A percentile compares a stretch with the other conserved stretches of the same genome.
phyloP scores from a whole-genome alignment of 768 basidiomycete genomes.

The Phaeotremella fagi region DNA sequence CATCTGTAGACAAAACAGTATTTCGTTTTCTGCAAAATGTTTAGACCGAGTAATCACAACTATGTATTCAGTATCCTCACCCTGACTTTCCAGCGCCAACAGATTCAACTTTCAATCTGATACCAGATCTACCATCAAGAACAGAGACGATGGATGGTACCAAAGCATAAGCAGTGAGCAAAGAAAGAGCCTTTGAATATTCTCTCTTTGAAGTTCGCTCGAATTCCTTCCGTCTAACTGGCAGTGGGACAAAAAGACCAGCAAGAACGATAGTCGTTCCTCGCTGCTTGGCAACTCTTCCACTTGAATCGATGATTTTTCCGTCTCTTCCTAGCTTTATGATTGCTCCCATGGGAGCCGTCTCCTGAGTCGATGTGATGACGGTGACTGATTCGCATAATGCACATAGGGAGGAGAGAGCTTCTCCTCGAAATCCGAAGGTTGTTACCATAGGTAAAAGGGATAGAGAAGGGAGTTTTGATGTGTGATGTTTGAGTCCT shows the following conservation, averaged over 20 bases:
- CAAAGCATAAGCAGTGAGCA: constrained; percentile 83
- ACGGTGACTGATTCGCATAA: constrained; percentile 66
- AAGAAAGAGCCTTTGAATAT: constrained; percentile 72
- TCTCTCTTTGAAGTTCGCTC: constrained; percentile 84
- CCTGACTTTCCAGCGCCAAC: constrained; percentile 55
- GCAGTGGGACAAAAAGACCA: constrained; percentile 71
- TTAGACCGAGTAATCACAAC: not conserved
- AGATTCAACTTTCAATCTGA: constrained; percentile 71
- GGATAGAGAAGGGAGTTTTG: constrained; percentile 72
- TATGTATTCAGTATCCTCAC: no score
- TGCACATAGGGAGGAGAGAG: constrained; percentile 86
- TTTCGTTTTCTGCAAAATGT: constrained; percentile 48
- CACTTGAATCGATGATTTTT: constrained; percentile 54
- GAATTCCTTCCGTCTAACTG: constrained; percentile 87
- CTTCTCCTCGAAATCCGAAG: constrained; percentile 95
- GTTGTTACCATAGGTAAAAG: constrained; percentile 70
- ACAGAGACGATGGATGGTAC: constrained; percentile 55
- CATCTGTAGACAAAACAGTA: constrained; percentile 68
- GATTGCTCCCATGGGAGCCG: constrained; percentile 71
- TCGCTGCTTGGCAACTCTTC: constrained; percentile 72
- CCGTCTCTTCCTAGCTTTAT: constrained; percentile 71
- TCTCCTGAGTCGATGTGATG: constrained; percentile 65
- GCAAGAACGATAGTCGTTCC: constrained; percentile 77
- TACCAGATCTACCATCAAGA: constrained; percentile 51
- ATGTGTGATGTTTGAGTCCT: constrained; percentile 91